Percentiles rank a stretch among this genome's conserved stretches.
Evolutionary conservation across 2,329 filamentous ascomycete genomes (phyloP).

Genomic region (Colletotrichum graminicola): DNA sequence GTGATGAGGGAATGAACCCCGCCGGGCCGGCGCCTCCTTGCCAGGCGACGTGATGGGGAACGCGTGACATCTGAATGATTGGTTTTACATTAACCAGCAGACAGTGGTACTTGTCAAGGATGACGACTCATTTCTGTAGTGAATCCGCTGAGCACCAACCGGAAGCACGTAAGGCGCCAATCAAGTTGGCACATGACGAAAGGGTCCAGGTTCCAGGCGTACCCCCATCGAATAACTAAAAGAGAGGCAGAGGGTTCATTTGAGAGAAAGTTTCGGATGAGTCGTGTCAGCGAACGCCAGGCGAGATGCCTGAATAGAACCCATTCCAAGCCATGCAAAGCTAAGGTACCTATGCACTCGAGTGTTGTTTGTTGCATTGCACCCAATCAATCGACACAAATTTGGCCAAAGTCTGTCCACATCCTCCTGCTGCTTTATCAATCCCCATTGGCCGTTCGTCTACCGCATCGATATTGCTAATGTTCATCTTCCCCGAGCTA

Average conservation of each 20-base stretch:
- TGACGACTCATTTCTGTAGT: conserved; percentile 16
- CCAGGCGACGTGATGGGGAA: conserved; percentile 53
- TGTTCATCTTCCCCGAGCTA: conserved; percentile 8
- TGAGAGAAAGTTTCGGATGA: background rate
- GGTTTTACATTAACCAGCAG: conserved; percentile 55
- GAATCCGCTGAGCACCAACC: background rate
- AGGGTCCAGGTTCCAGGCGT: background rate
- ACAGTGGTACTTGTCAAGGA: conserved; percentile 54
- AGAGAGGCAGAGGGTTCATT: background rate
- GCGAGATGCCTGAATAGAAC: background rate
- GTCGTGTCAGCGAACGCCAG: background rate
- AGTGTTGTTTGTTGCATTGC: background rate
- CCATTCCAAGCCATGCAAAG: background rate
- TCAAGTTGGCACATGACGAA: background rate
- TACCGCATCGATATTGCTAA: background rate
- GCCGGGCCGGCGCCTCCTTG: conserved; percentile 41
- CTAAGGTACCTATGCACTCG: background rate
- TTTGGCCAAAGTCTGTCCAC: background rate
- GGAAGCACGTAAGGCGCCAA: background rate
- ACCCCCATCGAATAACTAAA: too few species aligned
- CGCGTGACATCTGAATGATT: conserved; percentile 53
- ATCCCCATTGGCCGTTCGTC: background rate
- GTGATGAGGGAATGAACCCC: conserved; percentile 12
- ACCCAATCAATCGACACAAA: background rate
- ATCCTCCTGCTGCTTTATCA: background rate